Evolutionary conservation across 116 monocot genomes (phyloP).

Genomic region (Cymodocea nodosa): DNA sequence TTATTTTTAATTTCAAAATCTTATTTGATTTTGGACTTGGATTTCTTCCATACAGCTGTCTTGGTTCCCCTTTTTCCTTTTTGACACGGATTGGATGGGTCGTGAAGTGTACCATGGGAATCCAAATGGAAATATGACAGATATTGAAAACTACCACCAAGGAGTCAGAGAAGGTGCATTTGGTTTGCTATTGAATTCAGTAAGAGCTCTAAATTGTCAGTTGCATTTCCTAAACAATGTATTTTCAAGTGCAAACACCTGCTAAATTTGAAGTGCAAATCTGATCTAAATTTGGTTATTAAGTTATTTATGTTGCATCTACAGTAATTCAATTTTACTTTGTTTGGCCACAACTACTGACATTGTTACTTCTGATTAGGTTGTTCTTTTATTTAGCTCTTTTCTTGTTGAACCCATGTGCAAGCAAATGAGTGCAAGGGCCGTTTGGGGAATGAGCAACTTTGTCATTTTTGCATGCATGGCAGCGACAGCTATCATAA

Average conservation of each 20-base stretch:
- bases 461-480: conserved; percentile 47
- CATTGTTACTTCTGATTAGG: conserved; percentile 22
- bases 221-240: not conserved
- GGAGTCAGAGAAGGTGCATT: conserved; percentile 88
- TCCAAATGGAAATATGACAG: conserved; percentile 47
- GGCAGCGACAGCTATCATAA: conserved; percentile 43
- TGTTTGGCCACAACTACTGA: not conserved
- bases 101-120: conserved; percentile 96
- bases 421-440: conserved; percentile 28
- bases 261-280: not conserved
- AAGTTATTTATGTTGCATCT: too few species aligned
- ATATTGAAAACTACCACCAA: conserved; percentile 43
- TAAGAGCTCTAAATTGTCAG: conserved; percentile 26
- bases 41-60: conserved; percentile 42
- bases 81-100: conserved; percentile 99
- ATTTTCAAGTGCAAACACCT: not conserved
- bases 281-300: not conserved
- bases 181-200: conserved; percentile 87
- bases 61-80: conserved; percentile 99
- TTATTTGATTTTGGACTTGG: not conserved
- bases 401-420: conserved; percentile 78
- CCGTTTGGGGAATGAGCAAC: conserved; percentile 75
- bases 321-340: not conserved
- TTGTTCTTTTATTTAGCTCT: conserved; percentile 56
- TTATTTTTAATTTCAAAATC: not conserved